Evolutionary conservation across 768 basidiomycete genomes (phyloP).

Genomic region (Rhodocollybia butyracea): DNA sequence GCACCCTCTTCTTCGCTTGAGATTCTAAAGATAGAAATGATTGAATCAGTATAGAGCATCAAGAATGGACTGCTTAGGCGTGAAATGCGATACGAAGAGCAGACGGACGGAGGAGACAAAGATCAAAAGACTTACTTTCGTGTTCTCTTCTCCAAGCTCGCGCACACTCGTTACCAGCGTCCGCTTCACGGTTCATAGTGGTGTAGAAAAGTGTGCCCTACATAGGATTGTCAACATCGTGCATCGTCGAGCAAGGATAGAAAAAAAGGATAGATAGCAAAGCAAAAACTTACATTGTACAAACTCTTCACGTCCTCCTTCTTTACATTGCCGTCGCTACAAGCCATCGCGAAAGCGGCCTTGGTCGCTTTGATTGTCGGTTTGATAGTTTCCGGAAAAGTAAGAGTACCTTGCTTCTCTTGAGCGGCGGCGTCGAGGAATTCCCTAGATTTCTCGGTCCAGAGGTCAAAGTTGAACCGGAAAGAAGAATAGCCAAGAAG

Average conservation of each 20-base stretch:
- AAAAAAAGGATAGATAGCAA: neutral
- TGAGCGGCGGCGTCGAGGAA: neutral
- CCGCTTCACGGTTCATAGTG: neutral
- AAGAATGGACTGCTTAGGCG: too few species aligned
- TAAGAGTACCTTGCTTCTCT: neutral
- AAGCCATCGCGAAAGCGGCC: neutral
- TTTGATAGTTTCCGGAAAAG: neutral
- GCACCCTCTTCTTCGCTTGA: too few species aligned
- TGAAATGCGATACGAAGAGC: too few species aligned
- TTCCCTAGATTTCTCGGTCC: neutral
- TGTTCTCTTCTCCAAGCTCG: neutral
- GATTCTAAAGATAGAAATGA: too few species aligned
- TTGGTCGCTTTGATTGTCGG: neutral
- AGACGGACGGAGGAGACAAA: too few species aligned
- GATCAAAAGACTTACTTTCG: neutral
- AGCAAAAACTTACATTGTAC: neutral
- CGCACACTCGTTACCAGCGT: neutral
- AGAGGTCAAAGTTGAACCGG: neutral
- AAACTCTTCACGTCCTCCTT: neutral
- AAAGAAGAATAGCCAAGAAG: conserved; percentile 1
- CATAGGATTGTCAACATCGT: neutral
- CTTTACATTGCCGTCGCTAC: neutral
- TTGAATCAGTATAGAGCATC: too few species aligned
- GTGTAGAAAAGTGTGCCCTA: neutral
- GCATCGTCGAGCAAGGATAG: neutral